Evolutionary conservation across 495 filamentous ascomycete species (phyloP).

Genomic region (Pseudotulostoma volvatum): DNA sequence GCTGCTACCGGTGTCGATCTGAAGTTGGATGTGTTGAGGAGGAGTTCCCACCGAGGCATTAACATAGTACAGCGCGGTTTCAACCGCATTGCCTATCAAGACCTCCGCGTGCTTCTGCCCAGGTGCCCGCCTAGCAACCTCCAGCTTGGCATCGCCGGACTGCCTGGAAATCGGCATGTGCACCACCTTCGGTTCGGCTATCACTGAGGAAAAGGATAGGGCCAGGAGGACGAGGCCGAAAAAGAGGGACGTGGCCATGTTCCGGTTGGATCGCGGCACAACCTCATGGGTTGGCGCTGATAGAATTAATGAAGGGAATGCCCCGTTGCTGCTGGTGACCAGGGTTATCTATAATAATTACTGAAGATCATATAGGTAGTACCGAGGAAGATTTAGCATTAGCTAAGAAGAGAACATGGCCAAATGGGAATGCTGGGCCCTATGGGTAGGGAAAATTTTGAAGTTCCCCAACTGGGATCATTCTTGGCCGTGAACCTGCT

Average conservation of each 20-base stretch:
- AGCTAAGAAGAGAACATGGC: too few relatives aligned
- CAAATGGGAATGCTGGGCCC: too few relatives aligned
- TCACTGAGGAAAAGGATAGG: slow-evolving; percentile 1
- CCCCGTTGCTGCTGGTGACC: too few relatives aligned
- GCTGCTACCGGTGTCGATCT: slow-evolving; percentile 59
- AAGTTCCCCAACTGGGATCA: too few relatives aligned
- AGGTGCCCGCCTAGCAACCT: background rate
- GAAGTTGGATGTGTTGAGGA: slow-evolving; percentile 33
- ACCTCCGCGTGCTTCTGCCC: slow-evolving; percentile 31
- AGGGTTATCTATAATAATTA: too few relatives aligned
- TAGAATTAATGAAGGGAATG: too few relatives aligned
- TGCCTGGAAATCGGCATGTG: slow-evolving; percentile 3
- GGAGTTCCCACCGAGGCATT: slow-evolving; percentile 51
- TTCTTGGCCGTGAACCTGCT: too few relatives aligned
- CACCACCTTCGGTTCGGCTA: slow-evolving; percentile 2
- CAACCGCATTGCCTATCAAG: slow-evolving; percentile 36
- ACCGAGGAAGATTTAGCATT: too few relatives aligned
- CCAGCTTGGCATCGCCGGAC: background rate
- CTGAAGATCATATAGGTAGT: too few relatives aligned
- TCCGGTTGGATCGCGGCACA: too few relatives aligned
- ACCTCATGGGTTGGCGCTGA: too few relatives aligned
- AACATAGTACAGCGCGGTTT: slow-evolving; percentile 33
- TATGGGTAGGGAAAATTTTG: too few relatives aligned
- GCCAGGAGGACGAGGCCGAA: slow-evolving; percentile 1
- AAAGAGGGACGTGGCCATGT: background rate